phyloP scores from a whole-genome alignment of 345 rosid species.

The Citrus medica region DNA sequence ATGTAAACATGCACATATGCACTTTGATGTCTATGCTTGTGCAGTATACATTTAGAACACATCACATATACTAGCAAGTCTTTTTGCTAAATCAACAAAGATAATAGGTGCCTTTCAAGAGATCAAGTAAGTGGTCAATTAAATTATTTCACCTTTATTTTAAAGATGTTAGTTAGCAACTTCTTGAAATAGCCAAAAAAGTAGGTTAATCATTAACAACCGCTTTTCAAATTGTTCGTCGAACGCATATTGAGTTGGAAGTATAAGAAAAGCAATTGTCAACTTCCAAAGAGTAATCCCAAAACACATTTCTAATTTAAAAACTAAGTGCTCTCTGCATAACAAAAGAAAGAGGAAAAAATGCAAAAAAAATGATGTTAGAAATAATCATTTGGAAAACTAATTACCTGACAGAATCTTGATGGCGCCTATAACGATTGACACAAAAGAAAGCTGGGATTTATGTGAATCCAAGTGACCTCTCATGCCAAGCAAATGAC shows the following conservation, averaged over 20 bases:
- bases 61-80: not conserved
- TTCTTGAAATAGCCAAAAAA: not conserved
- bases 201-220: not conserved
- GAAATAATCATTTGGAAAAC: not conserved
- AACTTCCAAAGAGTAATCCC: not conserved
- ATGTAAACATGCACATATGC: not conserved
- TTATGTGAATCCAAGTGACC: slow-evolving; percentile 42
- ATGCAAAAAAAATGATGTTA: not conserved
- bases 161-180: not conserved
- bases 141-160: not conserved
- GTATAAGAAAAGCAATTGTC: not conserved
- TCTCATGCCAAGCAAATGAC: slow-evolving; percentile 81
- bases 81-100: not conserved
- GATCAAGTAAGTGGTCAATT: not conserved
- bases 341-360: not conserved
- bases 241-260: not conserved
- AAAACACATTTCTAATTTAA: not conserved
- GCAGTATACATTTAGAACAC: not conserved
- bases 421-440: slow-evolving; percentile 52
- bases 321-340: not conserved
- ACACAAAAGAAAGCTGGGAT: slow-evolving; percentile 44
- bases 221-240: not conserved
- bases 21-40: not conserved
- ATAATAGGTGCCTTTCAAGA: not conserved
- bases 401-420: slow-evolving; percentile 80